These are phyloP conservation scores for Tuber magnatum DNA, from an alignment of 495 filamentous ascomycete genomes.

Conservation along the genomic window DNA sequence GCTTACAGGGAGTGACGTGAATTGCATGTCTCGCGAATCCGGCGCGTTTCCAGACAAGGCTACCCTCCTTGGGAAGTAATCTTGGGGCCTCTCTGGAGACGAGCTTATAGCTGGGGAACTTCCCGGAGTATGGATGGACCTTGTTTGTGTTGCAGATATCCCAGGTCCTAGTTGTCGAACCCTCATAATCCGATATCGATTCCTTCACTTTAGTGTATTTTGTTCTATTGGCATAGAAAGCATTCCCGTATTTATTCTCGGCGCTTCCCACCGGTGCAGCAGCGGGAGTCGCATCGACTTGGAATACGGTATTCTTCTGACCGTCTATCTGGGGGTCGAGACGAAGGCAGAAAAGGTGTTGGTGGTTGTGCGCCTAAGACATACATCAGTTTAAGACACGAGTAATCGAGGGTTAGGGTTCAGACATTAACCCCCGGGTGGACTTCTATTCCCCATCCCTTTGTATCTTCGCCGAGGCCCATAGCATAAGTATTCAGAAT, in stretches of 20 bases:
- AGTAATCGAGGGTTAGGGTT: conserved; percentile 3
- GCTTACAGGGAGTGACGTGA: conserved; percentile 85
- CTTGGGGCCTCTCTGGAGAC: conserved; percentile 75
- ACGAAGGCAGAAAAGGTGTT: conserved; percentile 91
- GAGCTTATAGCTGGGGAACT: conserved; percentile 84
- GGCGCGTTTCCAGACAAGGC: conserved; percentile 87
- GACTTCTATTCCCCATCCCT: conserved; percentile 89
- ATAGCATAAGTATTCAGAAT: conserved; percentile 91
- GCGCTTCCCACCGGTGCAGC: conserved; percentile 64
- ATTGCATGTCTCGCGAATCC: conserved; percentile 88
- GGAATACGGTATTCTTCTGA: conserved; percentile 74
- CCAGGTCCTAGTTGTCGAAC: conserved; percentile 73
- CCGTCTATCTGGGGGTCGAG: conserved; percentile 88
- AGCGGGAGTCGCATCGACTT: conserved; percentile 63
- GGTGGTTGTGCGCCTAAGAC: conserved; percentile 67
- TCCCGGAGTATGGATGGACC: conserved; percentile 75
- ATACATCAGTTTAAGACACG: conserved; percentile 39
- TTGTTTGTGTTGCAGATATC: conserved; percentile 82
- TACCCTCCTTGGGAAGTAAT: conserved; percentile 74
- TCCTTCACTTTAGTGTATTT: conserved; percentile 68
- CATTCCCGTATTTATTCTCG: conserved; percentile 88
- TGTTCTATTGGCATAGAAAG: conserved; percentile 86
- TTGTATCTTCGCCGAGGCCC: conserved; percentile 72
- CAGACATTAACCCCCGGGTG: conserved; percentile 73
- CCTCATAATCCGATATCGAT: conserved; percentile 73